These are phyloP conservation scores for Patellaria atrata DNA, from an alignment of 495 filamentous ascomycete genomes.

Conservation along the genomic window DNA sequence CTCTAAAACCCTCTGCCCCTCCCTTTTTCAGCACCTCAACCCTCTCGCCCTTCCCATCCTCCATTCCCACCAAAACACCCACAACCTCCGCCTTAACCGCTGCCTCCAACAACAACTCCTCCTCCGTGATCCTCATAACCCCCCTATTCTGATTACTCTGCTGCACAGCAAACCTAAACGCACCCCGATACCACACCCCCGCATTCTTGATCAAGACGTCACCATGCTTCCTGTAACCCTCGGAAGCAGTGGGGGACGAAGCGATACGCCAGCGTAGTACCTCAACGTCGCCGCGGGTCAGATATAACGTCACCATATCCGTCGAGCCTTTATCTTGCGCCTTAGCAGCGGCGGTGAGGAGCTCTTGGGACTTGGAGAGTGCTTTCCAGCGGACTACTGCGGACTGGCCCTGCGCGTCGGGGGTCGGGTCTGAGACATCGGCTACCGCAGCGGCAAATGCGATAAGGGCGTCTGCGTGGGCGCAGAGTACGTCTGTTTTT, in stretches of 20 bases:
- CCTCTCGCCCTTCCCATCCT: constrained; percentile 7
- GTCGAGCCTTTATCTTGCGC: constrained; percentile 30
- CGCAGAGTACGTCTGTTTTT: constrained; percentile 35
- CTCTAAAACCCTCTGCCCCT: too few species aligned
- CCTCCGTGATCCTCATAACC: constrained; percentile 10
- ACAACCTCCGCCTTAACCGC: constrained; percentile 11
- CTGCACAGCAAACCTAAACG: constrained; percentile 35
- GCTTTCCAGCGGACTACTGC: neutral
- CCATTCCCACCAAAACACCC: constrained; percentile 6
- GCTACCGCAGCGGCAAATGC: constrained; percentile 32
- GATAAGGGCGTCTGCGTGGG: constrained; percentile 43
- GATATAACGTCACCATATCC: constrained; percentile 44
- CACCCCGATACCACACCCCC: constrained; percentile 49
- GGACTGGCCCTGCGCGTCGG: too few species aligned
- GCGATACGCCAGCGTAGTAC: constrained; percentile 43
- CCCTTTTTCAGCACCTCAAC: constrained; percentile 4
- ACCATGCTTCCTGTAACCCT: constrained; percentile 34
- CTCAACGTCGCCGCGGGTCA: constrained; percentile 48
- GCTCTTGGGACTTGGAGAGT: neutral
- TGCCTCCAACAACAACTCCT: constrained; percentile 32
- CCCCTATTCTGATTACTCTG: constrained; percentile 30
- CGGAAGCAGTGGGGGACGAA: constrained; percentile 32
- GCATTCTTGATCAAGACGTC: constrained; percentile 44
- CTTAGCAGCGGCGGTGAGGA: constrained; percentile 39
- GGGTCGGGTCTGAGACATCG: too few species aligned